Conservation (phyloP, 805 yeast species). For the Saturnispora saitoi region DNA sequence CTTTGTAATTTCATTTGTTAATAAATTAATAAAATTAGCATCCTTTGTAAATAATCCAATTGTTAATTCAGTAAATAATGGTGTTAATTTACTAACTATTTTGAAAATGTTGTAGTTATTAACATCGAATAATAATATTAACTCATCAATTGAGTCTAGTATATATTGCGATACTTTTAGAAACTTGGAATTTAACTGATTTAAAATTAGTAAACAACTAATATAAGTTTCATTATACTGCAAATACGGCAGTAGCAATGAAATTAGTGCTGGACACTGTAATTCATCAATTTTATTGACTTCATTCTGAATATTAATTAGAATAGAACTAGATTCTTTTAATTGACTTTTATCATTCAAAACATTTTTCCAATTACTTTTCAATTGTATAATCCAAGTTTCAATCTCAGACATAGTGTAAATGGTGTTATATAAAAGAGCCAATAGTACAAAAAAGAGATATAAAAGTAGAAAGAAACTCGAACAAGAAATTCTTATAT, state of each 20-base stretch:
- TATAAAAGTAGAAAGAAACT: background rate
- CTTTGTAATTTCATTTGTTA: slow-evolving; percentile 19
- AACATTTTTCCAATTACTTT: background rate
- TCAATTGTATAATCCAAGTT: background rate
- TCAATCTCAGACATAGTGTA: background rate
- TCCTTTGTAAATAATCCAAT: slow-evolving; percentile 16
- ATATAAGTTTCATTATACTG: slow-evolving; percentile 6
- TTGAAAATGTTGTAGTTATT: slow-evolving; percentile 14
- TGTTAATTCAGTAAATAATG: slow-evolving; percentile 15
- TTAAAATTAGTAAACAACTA: slow-evolving; percentile 7
- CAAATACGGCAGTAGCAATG: slow-evolving; percentile 4
- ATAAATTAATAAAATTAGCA: slow-evolving; percentile 14
- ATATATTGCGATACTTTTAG: slow-evolving; percentile 16
- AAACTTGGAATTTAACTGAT: slow-evolving; percentile 1
- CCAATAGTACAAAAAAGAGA: background rate
- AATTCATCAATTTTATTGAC: background rate
- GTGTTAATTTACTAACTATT: slow-evolving; percentile 17
- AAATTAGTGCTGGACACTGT: slow-evolving; percentile 2
- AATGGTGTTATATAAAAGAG: background rate
- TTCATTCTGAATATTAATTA: background rate
- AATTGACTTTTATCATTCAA: background rate
- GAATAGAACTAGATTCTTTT: background rate
- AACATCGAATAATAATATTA: slow-evolving; percentile 10
- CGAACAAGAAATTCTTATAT: background rate
- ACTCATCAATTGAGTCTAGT: slow-evolving; percentile 17